Conservation (phyloP, 2,329 filamentous ascomycete genomes). For the Didymella arachidicola region DNA sequence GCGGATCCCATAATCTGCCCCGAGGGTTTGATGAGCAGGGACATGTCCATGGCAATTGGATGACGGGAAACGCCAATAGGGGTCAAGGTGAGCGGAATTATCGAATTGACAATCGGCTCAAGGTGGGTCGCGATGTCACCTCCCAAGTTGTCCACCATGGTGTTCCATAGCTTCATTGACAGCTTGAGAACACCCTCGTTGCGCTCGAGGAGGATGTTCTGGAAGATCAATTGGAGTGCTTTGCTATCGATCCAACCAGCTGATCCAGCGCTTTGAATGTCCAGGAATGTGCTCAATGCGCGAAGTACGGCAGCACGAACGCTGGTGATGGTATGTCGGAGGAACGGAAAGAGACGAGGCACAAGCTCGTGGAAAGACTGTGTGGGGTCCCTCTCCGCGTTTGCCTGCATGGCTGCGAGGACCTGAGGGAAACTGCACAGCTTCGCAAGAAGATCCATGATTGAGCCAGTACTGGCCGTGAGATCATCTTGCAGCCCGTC, state of each 20-base stretch:
- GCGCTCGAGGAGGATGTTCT: constrained; percentile 92
- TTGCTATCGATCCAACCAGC: constrained; percentile 93
- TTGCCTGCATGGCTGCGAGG: constrained; percentile 89
- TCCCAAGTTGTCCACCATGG: constrained; percentile 74
- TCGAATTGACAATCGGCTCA: constrained; percentile 75
- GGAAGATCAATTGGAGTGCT: constrained; percentile 86
- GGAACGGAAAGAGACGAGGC: constrained; percentile 91
- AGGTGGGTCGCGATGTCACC: constrained; percentile 76
- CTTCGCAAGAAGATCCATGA: constrained; percentile 97
- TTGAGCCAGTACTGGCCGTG: constrained; percentile 94
- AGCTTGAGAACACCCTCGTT: constrained; percentile 82
- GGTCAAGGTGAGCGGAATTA: constrained; percentile 84
- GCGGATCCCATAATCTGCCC: constrained; percentile 77
- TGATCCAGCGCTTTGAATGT: constrained; percentile 78
- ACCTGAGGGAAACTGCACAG: constrained; percentile 95
- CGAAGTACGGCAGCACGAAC: constrained; percentile 93
- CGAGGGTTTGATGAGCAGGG: constrained; percentile 91
- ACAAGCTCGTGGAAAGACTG: constrained; percentile 93
- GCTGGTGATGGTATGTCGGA: constrained; percentile 95
- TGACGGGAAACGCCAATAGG: constrained; percentile 91
- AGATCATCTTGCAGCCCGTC: constrained; percentile 97
- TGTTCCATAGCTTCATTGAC: constrained; percentile 86
- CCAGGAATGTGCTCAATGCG: constrained; percentile 89
- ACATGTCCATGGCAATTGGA: constrained; percentile 89
- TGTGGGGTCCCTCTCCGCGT: constrained; percentile 78